Conservation (phyloP, 2,329 filamentous ascomycete species). For the Didymella lethalis region DNA sequence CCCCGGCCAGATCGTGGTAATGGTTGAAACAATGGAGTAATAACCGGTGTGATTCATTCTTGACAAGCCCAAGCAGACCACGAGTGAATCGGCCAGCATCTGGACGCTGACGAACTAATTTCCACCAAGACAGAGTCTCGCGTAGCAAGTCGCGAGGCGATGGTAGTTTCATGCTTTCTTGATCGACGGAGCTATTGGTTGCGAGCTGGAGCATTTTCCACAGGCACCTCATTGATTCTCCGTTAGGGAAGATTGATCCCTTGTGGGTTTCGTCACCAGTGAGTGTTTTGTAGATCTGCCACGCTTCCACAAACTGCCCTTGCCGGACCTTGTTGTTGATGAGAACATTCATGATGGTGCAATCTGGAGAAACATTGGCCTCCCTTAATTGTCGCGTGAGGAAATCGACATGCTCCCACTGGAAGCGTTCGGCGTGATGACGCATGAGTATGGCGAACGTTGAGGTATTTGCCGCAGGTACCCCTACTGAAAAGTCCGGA, state of each 20-base stretch:
- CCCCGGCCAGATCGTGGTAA: conserved; percentile 43
- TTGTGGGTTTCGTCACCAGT: conserved; percentile 30
- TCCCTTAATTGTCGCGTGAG: conserved; percentile 38
- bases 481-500: conserved; percentile 12
- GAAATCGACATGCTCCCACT: conserved; percentile 49
- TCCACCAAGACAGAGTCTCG: conserved; percentile 45
- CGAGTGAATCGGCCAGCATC: conserved; percentile 40
- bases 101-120: conserved; percentile 28
- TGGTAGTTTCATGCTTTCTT: conserved; percentile 34
- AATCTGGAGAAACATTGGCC: conserved; percentile 31
- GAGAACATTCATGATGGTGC: conserved; percentile 44
- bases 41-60: conserved; percentile 34
- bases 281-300: conserved; percentile 39
- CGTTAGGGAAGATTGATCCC: conserved; percentile 40
- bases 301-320: conserved; percentile 42
- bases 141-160: conserved; percentile 43
- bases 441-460: conserved; percentile 46
- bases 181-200: conserved; percentile 29
- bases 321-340: conserved; percentile 42
- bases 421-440: conserved; percentile 37
- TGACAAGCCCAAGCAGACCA: conserved; percentile 35
- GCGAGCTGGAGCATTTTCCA: conserved; percentile 47
- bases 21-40: conserved; percentile 50
- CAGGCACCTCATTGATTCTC: conserved; percentile 39
- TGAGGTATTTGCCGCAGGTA: conserved; percentile 39